phyloP scores from a whole-genome alignment of 2,329 filamentous ascomycete species.

The Verticillium isaacii region DNA sequence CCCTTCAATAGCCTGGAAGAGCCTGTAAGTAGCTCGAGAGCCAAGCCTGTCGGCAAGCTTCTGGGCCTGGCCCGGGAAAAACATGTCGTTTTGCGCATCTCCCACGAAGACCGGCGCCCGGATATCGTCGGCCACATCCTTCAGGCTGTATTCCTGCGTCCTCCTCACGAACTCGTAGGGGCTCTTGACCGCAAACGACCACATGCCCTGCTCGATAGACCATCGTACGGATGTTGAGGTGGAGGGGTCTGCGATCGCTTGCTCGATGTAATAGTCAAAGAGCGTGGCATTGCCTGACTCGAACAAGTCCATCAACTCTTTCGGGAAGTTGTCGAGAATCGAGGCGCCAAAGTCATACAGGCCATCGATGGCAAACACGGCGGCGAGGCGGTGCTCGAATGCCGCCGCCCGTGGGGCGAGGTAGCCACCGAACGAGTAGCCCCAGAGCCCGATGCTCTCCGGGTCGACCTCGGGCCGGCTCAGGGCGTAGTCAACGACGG shows the following conservation, averaged over 20 bases:
- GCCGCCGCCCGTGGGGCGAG: slow-evolving; percentile 35
- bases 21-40: slow-evolving; percentile 7
- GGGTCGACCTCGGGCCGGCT: slow-evolving; percentile 21
- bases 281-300: neutral
- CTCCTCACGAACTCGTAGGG: slow-evolving; percentile 20
- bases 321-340: slow-evolving; percentile 10
- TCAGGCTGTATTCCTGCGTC: slow-evolving; percentile 9
- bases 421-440: slow-evolving; percentile 35
- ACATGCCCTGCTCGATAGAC: slow-evolving; percentile 25
- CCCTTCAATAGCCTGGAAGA: neutral
- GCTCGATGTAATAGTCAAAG: neutral
- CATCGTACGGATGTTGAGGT: slow-evolving; percentile 16
- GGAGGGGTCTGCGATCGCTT: slow-evolving; percentile 15
- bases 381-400: slow-evolving; percentile 35
- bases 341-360: slow-evolving; percentile 20
- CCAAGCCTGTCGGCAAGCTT: slow-evolving; percentile 9
- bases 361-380: slow-evolving; percentile 33
- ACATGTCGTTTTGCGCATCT: slow-evolving; percentile 14
- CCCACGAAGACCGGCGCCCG: slow-evolving; percentile 16
- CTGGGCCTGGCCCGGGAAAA: slow-evolving; percentile 10
- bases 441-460: slow-evolving; percentile 29
- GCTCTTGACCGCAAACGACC: slow-evolving; percentile 23
- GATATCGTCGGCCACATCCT: slow-evolving; percentile 12
- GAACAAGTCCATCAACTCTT: slow-evolving; percentile 4
- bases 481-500: slow-evolving; percentile 32